These are phyloP conservation scores for Gossypium arboreum DNA, from an alignment of 345 rosid species.

Conservation along the genomic window DNA sequence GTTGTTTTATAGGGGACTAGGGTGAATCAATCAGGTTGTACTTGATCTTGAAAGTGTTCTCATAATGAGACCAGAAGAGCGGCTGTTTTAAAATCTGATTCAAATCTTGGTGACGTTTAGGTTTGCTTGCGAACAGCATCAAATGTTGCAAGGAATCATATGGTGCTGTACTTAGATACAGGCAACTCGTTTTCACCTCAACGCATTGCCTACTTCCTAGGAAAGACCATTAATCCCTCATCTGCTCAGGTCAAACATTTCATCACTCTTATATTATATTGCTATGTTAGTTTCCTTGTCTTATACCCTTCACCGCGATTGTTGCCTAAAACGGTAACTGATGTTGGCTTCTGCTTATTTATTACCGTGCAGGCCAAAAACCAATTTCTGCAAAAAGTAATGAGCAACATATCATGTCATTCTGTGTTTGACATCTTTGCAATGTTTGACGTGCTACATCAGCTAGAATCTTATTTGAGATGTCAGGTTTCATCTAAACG, in stretches of 20 bases:
- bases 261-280: background rate
- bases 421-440: constrained; percentile 64
- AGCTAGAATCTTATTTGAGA: constrained; percentile 42
- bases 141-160: constrained; percentile 43
- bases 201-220: constrained; percentile 47
- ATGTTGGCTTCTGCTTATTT: constrained; percentile 1
- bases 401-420: constrained; percentile 60
- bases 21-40: background rate
- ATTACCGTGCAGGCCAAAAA: constrained; percentile 21
- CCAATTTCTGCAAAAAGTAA: constrained; percentile 33
- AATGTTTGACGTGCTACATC: constrained; percentile 56
- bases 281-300: constrained; percentile 5
- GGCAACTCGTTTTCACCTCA: constrained; percentile 77
- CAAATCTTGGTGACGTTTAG: constrained; percentile 26
- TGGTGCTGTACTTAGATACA: constrained; percentile 62
- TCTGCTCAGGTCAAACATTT: constrained; percentile 33
- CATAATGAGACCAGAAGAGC: background rate
- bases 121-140: constrained; percentile 67
- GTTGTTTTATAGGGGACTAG: constrained; percentile 10
- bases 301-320: background rate
- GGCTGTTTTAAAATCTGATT: constrained; percentile 7
- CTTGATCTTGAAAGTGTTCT: background rate
- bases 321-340: background rate
- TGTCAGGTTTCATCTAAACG: constrained; percentile 47
- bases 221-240: constrained; percentile 28